Base-by-base conservation (phyloP, 768 basidiomycete species). In the Tricholoma saponaceum region DNA sequence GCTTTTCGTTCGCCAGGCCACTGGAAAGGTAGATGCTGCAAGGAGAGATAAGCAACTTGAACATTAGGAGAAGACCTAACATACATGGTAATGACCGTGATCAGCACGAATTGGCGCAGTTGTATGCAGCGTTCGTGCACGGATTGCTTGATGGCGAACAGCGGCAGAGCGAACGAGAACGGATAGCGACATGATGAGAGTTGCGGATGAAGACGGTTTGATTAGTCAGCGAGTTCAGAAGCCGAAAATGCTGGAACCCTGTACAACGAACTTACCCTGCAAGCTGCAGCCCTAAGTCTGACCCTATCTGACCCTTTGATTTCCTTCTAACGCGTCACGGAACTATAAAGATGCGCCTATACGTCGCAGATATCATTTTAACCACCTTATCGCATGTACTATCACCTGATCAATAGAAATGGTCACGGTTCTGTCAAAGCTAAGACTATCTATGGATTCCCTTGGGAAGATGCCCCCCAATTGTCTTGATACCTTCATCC, bases 41-140 rank as follows among this genome's bases (percentile, higher is more conserved):
- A 8, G 3, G 20, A 16, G 9, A n/a, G 25, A 44, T 56, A 59
- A 56, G 28, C 47, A 30, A 59, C 55, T 59, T 60, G 57, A 43
- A 62, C 51, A 33, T 57, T 47, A 23, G 32, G 23, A 30, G 13
- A 22, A 51, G 41, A 23, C 14, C 44, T n/a, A 30, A 69, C 76
- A 49, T 74, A 87, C 85, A 58, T 86, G 81, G 63, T 85, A 84
- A 53, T 85, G 74, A 44, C 77, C 82, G 62, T 82, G 81, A 8
- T 69, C 79, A 54, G 79, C 77, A 56, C 79, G 81, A 44, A 73
- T 73, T 13, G 74, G 66, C 32, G 72, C 66, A 22, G 77, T 74
- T 26, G 75, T 70, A 54, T 79, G 77, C 63, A 82, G 72, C 18
- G 64, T 61, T 22, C 74, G 74, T 30, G 66, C 65, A 51, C 72